Conservation (phyloP, 75 land plant species). For the Larix kaempferi region DNA sequence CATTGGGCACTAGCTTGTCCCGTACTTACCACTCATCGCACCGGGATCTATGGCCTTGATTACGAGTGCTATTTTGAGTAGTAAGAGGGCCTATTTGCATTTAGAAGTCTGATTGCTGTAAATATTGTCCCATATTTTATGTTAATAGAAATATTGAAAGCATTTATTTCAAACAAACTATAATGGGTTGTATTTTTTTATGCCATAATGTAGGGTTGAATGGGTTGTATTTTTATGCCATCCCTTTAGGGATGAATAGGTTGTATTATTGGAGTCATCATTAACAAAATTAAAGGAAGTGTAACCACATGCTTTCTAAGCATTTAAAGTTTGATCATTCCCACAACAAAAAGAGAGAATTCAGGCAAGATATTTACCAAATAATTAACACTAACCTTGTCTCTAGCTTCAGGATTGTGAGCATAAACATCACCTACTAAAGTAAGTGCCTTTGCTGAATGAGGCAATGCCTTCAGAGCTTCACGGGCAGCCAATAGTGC, state of each 20-base stretch:
- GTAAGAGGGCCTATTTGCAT: too few species aligned
- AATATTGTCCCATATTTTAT: too few species aligned
- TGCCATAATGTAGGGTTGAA: neutral
- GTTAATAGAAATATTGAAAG: neutral
- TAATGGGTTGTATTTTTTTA: neutral
- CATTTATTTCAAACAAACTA: neutral
- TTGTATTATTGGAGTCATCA: too few species aligned
- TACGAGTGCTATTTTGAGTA: too few species aligned
- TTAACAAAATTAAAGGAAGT: neutral
- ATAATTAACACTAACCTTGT: constrained; percentile 59
- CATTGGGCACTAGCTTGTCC: too few species aligned
- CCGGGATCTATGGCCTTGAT: too few species aligned
- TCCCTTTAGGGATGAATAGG: neutral
- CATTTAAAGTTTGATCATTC: neutral
- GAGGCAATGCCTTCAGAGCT: constrained; percentile 96
- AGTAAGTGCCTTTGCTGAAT: constrained; percentile 94
- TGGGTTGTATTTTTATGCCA: neutral
- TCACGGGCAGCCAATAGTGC: constrained; percentile 91
- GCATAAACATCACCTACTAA: constrained; percentile 99
- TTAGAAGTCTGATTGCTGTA: too few species aligned
- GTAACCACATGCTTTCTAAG: neutral
- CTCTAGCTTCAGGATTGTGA: constrained; percentile 72
- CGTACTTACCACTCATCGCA: too few species aligned
- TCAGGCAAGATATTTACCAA: neutral
- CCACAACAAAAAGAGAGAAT: neutral